Conservation (phyloP, 257 asterid species). For the Solanum peruvianum region DNA sequence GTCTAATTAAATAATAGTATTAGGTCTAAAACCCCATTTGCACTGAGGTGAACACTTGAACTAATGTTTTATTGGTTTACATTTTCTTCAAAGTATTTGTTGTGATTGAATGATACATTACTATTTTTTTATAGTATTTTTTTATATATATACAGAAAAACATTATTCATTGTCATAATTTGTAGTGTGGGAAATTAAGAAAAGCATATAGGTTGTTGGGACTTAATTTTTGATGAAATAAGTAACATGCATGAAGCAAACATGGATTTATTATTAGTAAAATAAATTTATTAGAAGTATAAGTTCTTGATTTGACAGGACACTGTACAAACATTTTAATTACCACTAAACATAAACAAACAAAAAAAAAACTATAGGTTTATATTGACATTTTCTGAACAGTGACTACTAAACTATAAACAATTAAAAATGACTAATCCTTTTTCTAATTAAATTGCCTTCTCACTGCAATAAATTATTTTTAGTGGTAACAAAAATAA, state of each 20-base stretch:
- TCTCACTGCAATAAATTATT: too few species aligned
- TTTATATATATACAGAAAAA: too few species aligned
- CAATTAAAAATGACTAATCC: background rate
- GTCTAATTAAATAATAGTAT: background rate
- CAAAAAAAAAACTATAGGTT: background rate
- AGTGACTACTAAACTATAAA: background rate
- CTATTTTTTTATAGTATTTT: background rate
- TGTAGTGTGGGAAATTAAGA: background rate
- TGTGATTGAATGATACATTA: background rate
- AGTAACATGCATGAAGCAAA: background rate
- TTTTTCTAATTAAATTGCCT: background rate
- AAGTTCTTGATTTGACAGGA: background rate
- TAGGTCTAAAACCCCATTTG: background rate
- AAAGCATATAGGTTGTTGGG: background rate
- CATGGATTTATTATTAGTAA: background rate
- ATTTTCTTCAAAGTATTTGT: background rate
- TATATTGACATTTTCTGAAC: background rate
- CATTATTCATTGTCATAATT: background rate
- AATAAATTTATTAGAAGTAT: background rate
- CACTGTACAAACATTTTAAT: background rate
- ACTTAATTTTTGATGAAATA: background rate
- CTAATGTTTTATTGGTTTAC: background rate
- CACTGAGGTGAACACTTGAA: background rate
- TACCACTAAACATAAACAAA: background rate
- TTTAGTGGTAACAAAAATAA: too few species aligned